Evolutionary conservation across 768 basidiomycete genomes (phyloP).

Genomic region (Megacollybia marginata): DNA sequence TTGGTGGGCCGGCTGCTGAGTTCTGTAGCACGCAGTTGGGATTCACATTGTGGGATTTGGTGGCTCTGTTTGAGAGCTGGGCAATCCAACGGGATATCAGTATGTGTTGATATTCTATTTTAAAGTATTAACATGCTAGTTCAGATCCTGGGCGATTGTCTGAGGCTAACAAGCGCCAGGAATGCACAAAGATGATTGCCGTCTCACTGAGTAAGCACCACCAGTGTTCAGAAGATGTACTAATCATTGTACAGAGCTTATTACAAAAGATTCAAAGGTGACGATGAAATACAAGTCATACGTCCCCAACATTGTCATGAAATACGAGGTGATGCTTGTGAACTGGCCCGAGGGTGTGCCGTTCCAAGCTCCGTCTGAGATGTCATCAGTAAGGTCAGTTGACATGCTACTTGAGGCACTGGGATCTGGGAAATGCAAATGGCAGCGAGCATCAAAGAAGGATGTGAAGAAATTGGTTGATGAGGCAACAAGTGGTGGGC

Average conservation of each 20-base stretch:
- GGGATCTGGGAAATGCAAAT: too few relatives aligned
- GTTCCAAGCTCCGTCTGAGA: too few relatives aligned
- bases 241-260: background rate
- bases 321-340: background rate
- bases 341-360: background rate
- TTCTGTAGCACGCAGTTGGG: too few relatives aligned
- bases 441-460: too few relatives aligned
- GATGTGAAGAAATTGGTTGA: too few relatives aligned
- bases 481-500: too few relatives aligned
- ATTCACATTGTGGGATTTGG: background rate
- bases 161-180: background rate
- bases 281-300: background rate
- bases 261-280: background rate
- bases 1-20: too few relatives aligned
- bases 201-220: background rate
- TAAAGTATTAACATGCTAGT: background rate
- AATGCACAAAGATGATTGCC: too few relatives aligned
- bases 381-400: background rate
- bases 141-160: background rate
- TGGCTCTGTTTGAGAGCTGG: too few relatives aligned
- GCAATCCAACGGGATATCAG: background rate
- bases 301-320: background rate
- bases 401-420: background rate
- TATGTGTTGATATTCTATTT: background rate
- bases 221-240: background rate